Evolutionary conservation across 2,329 filamentous ascomycete genomes (phyloP).

Genomic region (Coniella vitis): DNA sequence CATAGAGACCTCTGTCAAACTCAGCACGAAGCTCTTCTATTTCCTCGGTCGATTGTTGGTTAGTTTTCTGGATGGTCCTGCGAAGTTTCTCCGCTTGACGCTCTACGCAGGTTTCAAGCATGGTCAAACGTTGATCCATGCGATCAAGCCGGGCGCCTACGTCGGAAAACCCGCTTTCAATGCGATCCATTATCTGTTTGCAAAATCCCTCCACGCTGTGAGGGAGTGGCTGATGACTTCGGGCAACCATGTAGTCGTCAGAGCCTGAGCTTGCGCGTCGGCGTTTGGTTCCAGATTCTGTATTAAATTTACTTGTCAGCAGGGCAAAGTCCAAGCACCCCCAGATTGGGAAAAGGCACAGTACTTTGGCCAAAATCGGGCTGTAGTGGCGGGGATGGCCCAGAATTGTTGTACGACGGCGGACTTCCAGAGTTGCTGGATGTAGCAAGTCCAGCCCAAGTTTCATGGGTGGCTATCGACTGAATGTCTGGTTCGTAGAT

Average conservation of each 20-base stretch:
- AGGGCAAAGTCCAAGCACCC: no score
- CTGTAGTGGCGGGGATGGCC: neutral
- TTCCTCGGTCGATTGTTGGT: slow-evolving; percentile 5
- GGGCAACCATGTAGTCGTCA: neutral
- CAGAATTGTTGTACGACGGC: slow-evolving; percentile 3
- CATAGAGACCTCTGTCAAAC: slow-evolving; percentile 4
- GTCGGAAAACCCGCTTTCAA: slow-evolving; percentile 2
- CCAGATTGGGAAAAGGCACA: no score
- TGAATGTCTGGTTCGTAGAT: slow-evolving; percentile 1
- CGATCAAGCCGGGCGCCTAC: slow-evolving; percentile 2
- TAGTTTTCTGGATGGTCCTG: neutral
- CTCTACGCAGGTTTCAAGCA: neutral
- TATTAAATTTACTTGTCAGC: no score
- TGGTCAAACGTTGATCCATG: slow-evolving; percentile 4
- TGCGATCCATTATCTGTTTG: slow-evolving; percentile 1
- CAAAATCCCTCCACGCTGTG: neutral
- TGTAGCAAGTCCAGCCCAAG: neutral
- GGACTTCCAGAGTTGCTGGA: neutral
- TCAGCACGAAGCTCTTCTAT: slow-evolving; percentile 1
- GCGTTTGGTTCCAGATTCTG: slow-evolving; percentile 5
- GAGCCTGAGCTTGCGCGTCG: neutral
- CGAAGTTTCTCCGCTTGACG: slow-evolving; percentile 1
- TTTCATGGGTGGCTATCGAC: neutral
- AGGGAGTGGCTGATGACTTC: neutral
- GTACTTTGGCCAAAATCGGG: neutral